Evolutionary conservation across 805 yeast species (phyloP), one percentile per base, ranked within the genome.

Genomic region (Clavispora asparagi): DNA sequence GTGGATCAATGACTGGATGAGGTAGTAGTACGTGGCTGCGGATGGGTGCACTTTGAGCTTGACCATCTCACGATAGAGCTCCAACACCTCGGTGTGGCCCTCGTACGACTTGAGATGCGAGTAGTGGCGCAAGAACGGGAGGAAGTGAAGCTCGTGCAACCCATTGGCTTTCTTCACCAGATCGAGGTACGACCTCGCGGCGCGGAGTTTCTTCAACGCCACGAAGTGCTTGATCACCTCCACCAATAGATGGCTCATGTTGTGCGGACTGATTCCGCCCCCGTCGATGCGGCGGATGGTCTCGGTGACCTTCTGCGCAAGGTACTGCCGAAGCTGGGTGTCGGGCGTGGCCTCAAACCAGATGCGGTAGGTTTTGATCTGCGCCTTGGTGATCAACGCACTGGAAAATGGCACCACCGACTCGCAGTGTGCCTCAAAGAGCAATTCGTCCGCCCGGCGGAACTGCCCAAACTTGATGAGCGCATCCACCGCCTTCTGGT

Each of bases 11-110:
- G 74, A 64, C 43, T 54, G 50, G 56, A 69, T 58, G 46, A 70
- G 53, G 49, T 53, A 59, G 23, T 56, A 55, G 47, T 70, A 70
- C 0, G 71, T 62, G 32, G 56, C 53, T 0, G 68, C 51, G 3
- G 68, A 47, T 7, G 64, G 52, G 6, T 46, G 43, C 7, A 68
- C 49, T 13, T 61, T 58, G 7, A 43, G 45, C 4, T 53, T 51
- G 4, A 61, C 68, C 74, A 71, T 68, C 23, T 60, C 59, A 39
- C 64, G 60, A 48, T 69, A 70, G 6, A 67, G 31, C 12, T 61
- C 57, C 41, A 70, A 53, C 10, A 66, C 58, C 25, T 58, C 53
- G 1, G 61, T 50, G 41, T 60, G 52, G 12, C 57, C 53, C 25
- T 55, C 57, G 35, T 52, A 54, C 6, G 57, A 53, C 9, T 50